Evolutionary conservation across 202 grass and related monocot genomes (phyloP), one percentile per base, ranked within the genome.

Genomic region (Musa balbisiana): DNA sequence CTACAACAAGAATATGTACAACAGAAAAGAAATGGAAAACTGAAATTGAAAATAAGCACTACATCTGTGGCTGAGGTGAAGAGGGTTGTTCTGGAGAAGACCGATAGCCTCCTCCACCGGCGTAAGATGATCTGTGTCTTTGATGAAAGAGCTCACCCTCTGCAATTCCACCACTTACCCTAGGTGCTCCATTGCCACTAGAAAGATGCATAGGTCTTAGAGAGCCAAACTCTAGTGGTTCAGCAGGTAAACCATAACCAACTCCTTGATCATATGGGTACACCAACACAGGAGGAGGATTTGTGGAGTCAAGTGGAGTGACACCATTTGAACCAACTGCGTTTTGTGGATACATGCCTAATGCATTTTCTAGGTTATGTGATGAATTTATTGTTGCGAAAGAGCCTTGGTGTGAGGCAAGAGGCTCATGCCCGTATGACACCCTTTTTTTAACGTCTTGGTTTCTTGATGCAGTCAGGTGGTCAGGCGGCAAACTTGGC

Each of bases 1-100:
- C 71, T 25, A 73, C 71, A 73, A 73, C 67, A 69, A 49, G 17
- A 49, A 53, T 73, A 54, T 73, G 55, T 24, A 73, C 52, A 73
- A 55, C 8, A 11, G 26, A 55, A 54, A 25, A 54, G 25, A 27
- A 25, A 25, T 11, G 20, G 12, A 21, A 55, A 55, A 25, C 14
- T 60, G 8, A 60, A 60, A 16, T 19, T 8, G 2, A 60, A 25
- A 63, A 73, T 72, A 17, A 79, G 33, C 60, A 60, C 29, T 92
- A 90, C 83, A 81, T 75, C 69, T 81, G 76, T 53, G 73, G 70
- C 66, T 84, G 89, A 81, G 89, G 87, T 74, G 87, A 89, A 33
- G 89, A 87, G 12, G 92, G 90, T 74, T 83, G 93, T 71, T 96
- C 89, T 76, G 87, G 92, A 51, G 84, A 90, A 11, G 89, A 92